A percentile compares a stretch with the other conserved stretches of the same genome.
phyloP scores from a whole-genome alignment of 2,329 filamentous ascomycete species.

The Calonectria crousiana region DNA sequence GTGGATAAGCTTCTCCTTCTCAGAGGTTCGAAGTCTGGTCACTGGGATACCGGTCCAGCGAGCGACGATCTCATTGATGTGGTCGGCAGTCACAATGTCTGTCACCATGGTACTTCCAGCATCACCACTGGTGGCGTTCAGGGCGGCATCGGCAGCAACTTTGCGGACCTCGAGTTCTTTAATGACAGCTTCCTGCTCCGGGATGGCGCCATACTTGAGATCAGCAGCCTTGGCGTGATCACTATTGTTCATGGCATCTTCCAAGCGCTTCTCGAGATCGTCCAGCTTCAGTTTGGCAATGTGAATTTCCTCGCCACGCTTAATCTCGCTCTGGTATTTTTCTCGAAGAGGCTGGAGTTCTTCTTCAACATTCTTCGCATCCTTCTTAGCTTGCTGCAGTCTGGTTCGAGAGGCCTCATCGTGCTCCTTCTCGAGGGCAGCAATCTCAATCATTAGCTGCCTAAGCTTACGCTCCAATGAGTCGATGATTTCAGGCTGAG shows the following conservation, averaged over 20 bases:
- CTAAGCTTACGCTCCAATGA: constrained; percentile 90
- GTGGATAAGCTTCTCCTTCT: constrained; percentile 97
- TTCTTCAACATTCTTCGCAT: constrained; percentile 94
- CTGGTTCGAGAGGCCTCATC: constrained; percentile 91
- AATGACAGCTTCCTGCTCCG: constrained; percentile 87
- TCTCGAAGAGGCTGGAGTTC: constrained; percentile 91
- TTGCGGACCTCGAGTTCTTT: constrained; percentile 85
- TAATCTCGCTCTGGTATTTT: constrained; percentile 95
- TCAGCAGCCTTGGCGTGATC: constrained; percentile 92
- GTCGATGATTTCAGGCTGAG: constrained; percentile 95
- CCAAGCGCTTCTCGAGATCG: constrained; percentile 88
- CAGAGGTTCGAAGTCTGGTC: constrained; percentile 90
- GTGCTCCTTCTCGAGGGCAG: constrained; percentile 92
- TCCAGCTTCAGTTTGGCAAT: constrained; percentile 96
- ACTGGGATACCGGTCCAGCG: constrained; percentile 99
- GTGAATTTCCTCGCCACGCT: constrained; percentile 90
- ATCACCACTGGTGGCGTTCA: constrained; percentile 68
- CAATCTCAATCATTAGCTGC: constrained; percentile 97
- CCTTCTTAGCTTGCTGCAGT: constrained; percentile 84
- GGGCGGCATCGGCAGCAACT: constrained; percentile 78
- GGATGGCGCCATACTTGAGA: constrained; percentile 96
- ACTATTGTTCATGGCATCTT: constrained; percentile 89
- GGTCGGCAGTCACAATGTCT: constrained; percentile 93
- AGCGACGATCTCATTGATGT: constrained; percentile 98
- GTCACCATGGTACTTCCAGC: constrained; percentile 82